Conservation (phyloP, 176 grass and related monocot species). For the Aegilops tauschii region DNA sequence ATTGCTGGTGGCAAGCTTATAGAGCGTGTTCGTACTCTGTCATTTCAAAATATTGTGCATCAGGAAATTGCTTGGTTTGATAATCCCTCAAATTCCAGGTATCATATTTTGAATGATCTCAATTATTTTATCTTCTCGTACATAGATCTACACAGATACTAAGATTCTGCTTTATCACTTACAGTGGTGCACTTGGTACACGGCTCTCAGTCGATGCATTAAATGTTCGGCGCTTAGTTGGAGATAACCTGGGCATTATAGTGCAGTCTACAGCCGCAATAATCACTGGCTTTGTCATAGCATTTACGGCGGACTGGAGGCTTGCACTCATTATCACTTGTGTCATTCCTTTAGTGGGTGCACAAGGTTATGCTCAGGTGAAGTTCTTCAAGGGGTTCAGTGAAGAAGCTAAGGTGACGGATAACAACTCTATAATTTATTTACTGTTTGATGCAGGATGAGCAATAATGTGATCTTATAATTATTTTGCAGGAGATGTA, state of each 20-base stretch:
- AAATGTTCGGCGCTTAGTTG: slow-evolving; percentile 72
- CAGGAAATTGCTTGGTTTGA: slow-evolving; percentile 92
- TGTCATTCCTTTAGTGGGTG: slow-evolving; percentile 66
- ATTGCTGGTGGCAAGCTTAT: slow-evolving; percentile 84
- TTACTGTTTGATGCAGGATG: neutral
- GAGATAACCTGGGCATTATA: slow-evolving; percentile 72
- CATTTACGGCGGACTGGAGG: slow-evolving; percentile 65
- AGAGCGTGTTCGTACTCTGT: slow-evolving; percentile 52
- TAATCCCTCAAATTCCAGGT: slow-evolving; percentile 74
- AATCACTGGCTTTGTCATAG: slow-evolving; percentile 63
- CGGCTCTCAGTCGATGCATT: slow-evolving; percentile 78
- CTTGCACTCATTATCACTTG: slow-evolving; percentile 69
- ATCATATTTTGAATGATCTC: neutral
- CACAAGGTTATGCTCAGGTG: slow-evolving; percentile 60
- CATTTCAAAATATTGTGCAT: slow-evolving; percentile 60
- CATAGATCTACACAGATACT: neutral
- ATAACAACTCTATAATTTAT: neutral
- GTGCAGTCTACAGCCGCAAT: slow-evolving; percentile 57
- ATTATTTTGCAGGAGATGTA: slow-evolving; percentile 44
- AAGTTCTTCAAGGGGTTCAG: slow-evolving; percentile 72
- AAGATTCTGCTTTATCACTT: slow-evolving; percentile 11
- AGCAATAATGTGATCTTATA: neutral
- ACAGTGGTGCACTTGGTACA: slow-evolving; percentile 79
- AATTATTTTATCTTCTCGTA: neutral
- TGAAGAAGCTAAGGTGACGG: slow-evolving; percentile 62